Percentiles rank a stretch among this genome's conserved stretches.
Conservation (phyloP, 148 eudicot genomes). For the Gaultheria prostrata region DNA sequence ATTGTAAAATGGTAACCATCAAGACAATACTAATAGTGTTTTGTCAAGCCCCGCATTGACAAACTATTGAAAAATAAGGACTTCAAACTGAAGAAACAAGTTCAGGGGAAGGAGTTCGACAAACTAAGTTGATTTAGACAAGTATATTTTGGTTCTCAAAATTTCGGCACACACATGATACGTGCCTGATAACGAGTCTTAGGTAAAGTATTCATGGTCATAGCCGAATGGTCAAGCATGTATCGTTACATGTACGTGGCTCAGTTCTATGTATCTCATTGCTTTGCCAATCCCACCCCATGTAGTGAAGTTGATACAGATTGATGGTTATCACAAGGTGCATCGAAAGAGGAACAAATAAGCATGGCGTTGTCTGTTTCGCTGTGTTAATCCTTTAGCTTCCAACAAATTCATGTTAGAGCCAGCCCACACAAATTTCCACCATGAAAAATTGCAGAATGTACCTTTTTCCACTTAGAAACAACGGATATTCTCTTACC, state of each 20-base stretch:
- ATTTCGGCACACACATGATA: no score
- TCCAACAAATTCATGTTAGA: neutral
- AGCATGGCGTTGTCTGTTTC: neutral
- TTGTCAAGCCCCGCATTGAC: no score
- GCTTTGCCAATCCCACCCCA: neutral
- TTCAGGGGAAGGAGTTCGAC: neutral
- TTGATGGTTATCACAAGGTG: neutral
- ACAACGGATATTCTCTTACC: neutral
- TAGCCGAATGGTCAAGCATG: neutral
- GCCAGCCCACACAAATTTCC: neutral
- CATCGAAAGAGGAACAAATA: neutral
- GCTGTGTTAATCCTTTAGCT: neutral
- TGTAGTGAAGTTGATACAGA: neutral
- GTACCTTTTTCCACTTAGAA: neutral
- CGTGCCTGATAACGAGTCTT: neutral
- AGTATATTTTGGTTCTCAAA: neutral
- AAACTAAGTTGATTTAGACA: neutral
- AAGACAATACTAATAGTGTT: no score
- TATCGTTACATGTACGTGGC: neutral
- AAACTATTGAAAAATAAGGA: no score
- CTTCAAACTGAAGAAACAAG: neutral
- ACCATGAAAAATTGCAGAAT: neutral
- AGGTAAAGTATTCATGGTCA: neutral
- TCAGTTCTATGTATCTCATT: neutral
- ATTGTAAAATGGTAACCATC: neutral